Base-by-base conservation (phyloP, 768 basidiomycete genomes). In the Royoungia palumana region DNA sequence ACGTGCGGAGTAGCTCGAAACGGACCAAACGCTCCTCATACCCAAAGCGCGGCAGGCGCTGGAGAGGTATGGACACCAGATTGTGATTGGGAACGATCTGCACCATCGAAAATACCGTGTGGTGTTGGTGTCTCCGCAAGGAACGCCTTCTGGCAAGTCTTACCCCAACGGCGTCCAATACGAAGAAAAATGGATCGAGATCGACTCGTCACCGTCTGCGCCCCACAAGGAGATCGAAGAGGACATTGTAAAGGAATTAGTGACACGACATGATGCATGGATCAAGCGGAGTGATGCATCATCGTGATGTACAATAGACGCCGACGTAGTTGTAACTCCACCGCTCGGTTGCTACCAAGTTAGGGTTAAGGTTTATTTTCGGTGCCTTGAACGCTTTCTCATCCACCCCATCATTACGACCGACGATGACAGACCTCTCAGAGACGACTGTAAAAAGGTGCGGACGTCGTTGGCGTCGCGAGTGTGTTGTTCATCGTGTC, bases 51-150 rank as follows among this genome's bases (percentile, higher is more conserved):
- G 83, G 14, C 79, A 77, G 9, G 91, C 96, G 2, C 79, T 98
- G 28, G 85, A 92, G 51, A 82, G 94, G 21, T 99, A 98, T 67
- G 94, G 94, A 1, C 96, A 98, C 65, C 94, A 98, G 64, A 83
- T 96, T 24, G 96, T 99, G 45, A 91, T 99, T 53, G 96, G 92
- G 17, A 99, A 99, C 67, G 87, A 93, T 52, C 82, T 99, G n/a
- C 81, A 94, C 61, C 79, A 80, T 32, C 81, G 96, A 44, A 99
- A 99, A 67, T 79, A 79, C 54, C 88, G 94, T 64, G 95, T 99
- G 47, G 89, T 95, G 6, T 88, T 98, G 60, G 87, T 99, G 25
- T 88, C 89, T 17, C 81, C 52, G 54, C 65, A 35, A 59, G 57
- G 50, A 56, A 57, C 44, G 51, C 53, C 52, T 6, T n/a, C 47